Percentiles rank a stretch among this genome's conserved stretches.
phyloP scores from a whole-genome alignment of 2,329 filamentous ascomycete species.

The Fusarium fracticaudum region DNA sequence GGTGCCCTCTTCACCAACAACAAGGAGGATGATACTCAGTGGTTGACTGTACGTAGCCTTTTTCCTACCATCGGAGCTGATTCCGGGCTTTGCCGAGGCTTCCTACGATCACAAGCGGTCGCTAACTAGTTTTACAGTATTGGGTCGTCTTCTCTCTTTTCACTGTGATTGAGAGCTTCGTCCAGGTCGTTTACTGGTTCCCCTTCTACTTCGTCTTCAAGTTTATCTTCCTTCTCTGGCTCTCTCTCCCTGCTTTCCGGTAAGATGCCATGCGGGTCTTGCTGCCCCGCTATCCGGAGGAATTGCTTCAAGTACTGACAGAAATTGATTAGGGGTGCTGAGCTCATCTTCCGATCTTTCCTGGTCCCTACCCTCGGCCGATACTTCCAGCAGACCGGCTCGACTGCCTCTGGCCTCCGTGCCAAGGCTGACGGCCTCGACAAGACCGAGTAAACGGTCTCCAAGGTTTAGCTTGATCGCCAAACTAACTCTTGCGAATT shows the following conservation, averaged over 20 bases:
- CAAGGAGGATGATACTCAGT: conserved; percentile 85
- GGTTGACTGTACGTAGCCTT: conserved; percentile 70
- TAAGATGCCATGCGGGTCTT: conserved; percentile 59
- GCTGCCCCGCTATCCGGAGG: conserved; percentile 4
- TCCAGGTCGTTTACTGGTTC: conserved; percentile 93
- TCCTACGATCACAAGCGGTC: not conserved
- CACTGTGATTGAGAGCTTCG: conserved; percentile 82
- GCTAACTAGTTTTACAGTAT: conserved; percentile 67
- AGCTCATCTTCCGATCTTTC: conserved; percentile 97
- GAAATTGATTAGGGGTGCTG: conserved; percentile 75
- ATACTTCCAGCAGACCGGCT: conserved; percentile 80
- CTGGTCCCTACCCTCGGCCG: conserved; percentile 89
- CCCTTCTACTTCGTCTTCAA: conserved; percentile 99
- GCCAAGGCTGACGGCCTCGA: conserved; percentile 84
- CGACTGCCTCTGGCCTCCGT: conserved; percentile 86
- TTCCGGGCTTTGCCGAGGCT: not conserved
- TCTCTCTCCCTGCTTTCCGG: conserved; percentile 93
- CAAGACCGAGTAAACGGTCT: conserved; percentile 68
- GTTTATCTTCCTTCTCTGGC: conserved; percentile 97
- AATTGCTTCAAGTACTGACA: conserved; percentile 28
- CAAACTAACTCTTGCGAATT: conserved; percentile 38
- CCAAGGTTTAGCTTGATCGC: conserved; percentile 37
- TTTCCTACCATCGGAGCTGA: not conserved
- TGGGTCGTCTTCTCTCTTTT: conserved; percentile 89
- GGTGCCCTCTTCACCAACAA: conserved; percentile 76